Percentiles rank a stretch among this genome's conserved stretches.
Evolutionary conservation across 2,329 filamentous ascomycete species (phyloP).

Genomic region (Zarea fungicola): DNA sequence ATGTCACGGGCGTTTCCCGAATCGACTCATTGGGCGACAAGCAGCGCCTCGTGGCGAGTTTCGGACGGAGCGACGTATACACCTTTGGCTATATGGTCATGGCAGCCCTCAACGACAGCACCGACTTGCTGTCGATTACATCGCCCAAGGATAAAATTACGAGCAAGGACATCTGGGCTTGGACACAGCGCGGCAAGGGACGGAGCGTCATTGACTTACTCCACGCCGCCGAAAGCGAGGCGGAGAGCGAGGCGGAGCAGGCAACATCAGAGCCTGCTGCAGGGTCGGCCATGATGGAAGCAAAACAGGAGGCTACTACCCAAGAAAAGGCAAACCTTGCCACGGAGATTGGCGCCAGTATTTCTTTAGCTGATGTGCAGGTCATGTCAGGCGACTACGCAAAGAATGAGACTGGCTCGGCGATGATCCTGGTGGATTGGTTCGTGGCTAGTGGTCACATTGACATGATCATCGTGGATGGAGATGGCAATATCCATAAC

Average conservation of each 20-base stretch:
- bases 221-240: neutral
- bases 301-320: too few species aligned
- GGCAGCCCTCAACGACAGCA: neutral
- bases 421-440: conserved; percentile 3
- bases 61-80: conserved; percentile 4
- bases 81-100: conserved; percentile 2
- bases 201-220: conserved; percentile 2
- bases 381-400: conserved; percentile 1
- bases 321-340: neutral
- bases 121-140: neutral
- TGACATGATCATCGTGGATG: conserved; percentile 4
- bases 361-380: neutral
- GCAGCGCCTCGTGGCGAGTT: conserved; percentile 1
- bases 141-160: neutral
- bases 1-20: neutral
- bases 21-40: neutral
- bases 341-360: neutral
- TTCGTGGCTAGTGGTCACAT: neutral
- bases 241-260: neutral
- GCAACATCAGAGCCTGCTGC: too few species aligned
- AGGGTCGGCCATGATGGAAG: neutral
- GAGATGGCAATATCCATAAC: neutral
- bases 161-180: neutral
- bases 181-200: conserved; percentile 7
- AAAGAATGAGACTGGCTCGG: neutral